Percentiles rank a stretch among this genome's conserved stretches.
phyloP scores from a whole-genome alignment of 805 yeast species.

The Metschnikowia proteae region DNA sequence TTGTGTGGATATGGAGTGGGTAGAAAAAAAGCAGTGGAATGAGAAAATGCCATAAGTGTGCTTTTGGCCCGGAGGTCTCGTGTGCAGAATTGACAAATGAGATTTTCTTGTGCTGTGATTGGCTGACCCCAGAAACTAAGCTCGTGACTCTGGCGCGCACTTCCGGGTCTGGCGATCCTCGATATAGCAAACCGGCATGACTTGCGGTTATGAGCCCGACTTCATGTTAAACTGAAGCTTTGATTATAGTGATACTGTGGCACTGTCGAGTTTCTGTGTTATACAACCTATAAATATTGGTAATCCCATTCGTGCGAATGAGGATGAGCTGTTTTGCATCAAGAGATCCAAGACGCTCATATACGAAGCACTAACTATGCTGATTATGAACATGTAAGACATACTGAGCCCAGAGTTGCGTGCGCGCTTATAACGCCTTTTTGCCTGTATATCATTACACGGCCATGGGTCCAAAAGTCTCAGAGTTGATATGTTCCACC shows the following conservation, averaged over 20 bases:
- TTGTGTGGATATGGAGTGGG: constrained; percentile 1
- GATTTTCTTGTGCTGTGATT: constrained; percentile 13
- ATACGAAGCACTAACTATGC: no score
- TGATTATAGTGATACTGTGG: no score
- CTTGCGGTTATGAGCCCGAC: neutral
- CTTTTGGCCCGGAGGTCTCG: constrained; percentile 10
- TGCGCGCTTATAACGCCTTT: neutral
- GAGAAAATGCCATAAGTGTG: constrained; percentile 4
- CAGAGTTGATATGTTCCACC: constrained; percentile 20
- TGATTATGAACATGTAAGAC: neutral
- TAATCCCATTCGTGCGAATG: no score
- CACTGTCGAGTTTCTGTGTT: no score
- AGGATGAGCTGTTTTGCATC: no score
- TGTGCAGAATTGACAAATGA: constrained; percentile 18
- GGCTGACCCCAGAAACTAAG: constrained; percentile 18
- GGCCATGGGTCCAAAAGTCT: constrained; percentile 33
- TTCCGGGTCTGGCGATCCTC: neutral
- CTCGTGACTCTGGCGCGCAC: constrained; percentile 6
- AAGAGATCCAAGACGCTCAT: no score
- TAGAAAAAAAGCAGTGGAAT: neutral
- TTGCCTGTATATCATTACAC: neutral
- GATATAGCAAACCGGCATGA: neutral
- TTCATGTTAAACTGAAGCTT: neutral
- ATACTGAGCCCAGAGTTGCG: no score
- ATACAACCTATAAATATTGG: no score